Base-by-base conservation (phyloP, 129 eudicot genomes). In the Tagetes erecta region DNA sequence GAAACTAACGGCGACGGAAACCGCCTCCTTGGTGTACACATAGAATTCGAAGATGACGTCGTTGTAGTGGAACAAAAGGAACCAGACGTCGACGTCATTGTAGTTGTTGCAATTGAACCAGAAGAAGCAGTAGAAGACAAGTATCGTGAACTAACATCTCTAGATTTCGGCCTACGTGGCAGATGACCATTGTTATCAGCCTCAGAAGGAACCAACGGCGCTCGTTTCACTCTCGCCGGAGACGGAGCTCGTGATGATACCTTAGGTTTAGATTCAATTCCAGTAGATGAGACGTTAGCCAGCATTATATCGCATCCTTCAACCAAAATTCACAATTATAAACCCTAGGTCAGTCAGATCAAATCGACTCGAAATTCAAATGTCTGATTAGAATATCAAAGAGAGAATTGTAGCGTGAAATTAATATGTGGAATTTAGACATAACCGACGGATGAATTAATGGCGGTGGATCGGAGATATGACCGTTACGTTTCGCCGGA, bases 141-240 rank as follows among this genome's bases (percentile, higher is more conserved):
- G 83, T 90, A 92, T 35, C 96, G 80, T 12, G 96, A 87, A 55
- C 82, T 65, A 37, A 92, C 92, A 49, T 92, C 89, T 3, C 84
- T 72, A 2, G 89, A 70, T 82, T 87, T 92, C 68, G 91, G 96
- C 4, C 88, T 74, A 7, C 91, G 89, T 14, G 80, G 88, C 68
- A 83, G 65, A 34, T 67, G 71, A 63, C 65, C 91, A 74, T 86
- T 84, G 33, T 76, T 81, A 70, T 87, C 87, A 52, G 92, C 67
- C 57, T 86, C 92, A 0, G 95, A 86, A 12, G 86, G 87, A 79
- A 87, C 67, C 84, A 92, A 68, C 55, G 91, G 93, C 72, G 94
- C 88, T 39, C 96, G 76, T 70, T 80, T 89, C 2, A 87, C 76
- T 68, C 45, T 88, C 59, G 67, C 68, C 49, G 82, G 80, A 55